Base-by-base conservation (phyloP, 176 grass and related monocot genomes). In the Olyra latifolia region DNA sequence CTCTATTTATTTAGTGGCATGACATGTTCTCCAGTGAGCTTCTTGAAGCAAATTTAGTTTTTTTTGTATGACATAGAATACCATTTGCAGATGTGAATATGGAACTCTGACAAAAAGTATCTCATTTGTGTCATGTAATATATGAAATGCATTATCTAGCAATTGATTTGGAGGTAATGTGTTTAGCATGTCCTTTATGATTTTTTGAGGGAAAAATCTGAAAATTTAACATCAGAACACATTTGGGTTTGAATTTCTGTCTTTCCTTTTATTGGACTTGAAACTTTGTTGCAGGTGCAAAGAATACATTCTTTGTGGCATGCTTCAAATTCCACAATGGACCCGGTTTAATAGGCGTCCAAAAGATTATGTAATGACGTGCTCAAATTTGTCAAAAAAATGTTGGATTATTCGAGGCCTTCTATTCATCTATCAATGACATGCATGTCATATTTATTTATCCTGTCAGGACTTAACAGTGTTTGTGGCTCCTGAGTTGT, bases 231-330 rank as follows among this genome's bases (percentile, higher is more conserved):
- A 55, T 53, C 52, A 55, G 52, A 5, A 7, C 45, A 52, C 4
- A 53, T 66, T 65, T 50, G 43, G 74, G 59, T 77, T 6, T 35
- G 61, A 64, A 64, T 23, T 78, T 58, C 24, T 48, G 74, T 29
- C 19, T 62, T 47, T 64, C 10, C 50, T 0, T 35, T 35, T 35
- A n/a, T 35, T 35, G 32, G 32, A 35, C 4, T 35, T 35, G 32
- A 35, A 35, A 71, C 25, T 49, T 6, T 7, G 68, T 71, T 20
- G 25, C 44, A 15, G 19, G 24, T 24, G 17, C 23, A 1, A 44
- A 9, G 45, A 27, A 71, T 48, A 52, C 15, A 4, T 52, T 24
- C 19, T 40, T 65, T n/a, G 10, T 22, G 28, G 15, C 22, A 39
- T 19, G 0, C 19, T 73, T 54, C 46, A 20, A 35, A 32, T 38